Percentiles rank a stretch among this genome's conserved stretches.
Conservation (phyloP, 2,329 filamentous ascomycete species). For the Fusarium anthophilum region DNA sequence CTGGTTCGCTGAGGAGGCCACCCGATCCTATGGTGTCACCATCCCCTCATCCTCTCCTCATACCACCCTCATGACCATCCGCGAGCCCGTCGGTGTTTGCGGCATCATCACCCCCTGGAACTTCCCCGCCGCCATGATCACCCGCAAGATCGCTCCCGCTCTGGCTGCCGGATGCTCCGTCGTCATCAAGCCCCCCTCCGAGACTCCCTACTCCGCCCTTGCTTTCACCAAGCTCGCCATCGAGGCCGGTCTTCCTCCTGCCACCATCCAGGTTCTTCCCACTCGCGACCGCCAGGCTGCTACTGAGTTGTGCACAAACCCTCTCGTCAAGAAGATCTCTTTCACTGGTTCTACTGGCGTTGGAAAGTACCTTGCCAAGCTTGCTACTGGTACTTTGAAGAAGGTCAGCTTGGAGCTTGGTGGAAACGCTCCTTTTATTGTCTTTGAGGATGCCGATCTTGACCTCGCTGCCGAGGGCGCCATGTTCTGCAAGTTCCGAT, state of each 20-base stretch:
- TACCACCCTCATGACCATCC: constrained; percentile 75
- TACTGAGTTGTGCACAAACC: constrained; percentile 44
- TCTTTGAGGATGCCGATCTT: constrained; percentile 73
- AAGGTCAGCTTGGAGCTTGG: constrained; percentile 75
- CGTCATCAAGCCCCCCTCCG: constrained; percentile 76
- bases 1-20: constrained; percentile 65
- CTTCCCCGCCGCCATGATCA: constrained; percentile 45
- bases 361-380: constrained; percentile 68
- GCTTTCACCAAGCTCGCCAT: constrained; percentile 74
- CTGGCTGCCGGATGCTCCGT: constrained; percentile 82
- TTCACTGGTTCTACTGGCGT: constrained; percentile 74
- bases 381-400: constrained; percentile 71
- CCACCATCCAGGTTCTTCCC: constrained; percentile 43
- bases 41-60: constrained; percentile 68
- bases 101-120: constrained; percentile 59
- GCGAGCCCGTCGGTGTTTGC: constrained; percentile 54
- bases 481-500: constrained; percentile 52
- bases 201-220: constrained; percentile 78
- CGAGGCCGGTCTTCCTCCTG: constrained; percentile 74
- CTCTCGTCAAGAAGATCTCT: constrained; percentile 64
- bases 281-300: constrained; percentile 44
- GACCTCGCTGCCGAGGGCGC: constrained; percentile 66
- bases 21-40: constrained; percentile 65
- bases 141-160: constrained; percentile 59
- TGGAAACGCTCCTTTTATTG: constrained; percentile 73